Percentiles rank a stretch among this genome's conserved stretches.
phyloP scores from a whole-genome alignment of 2,329 filamentous ascomycete species.

The Aureobasidium mangrovei region DNA sequence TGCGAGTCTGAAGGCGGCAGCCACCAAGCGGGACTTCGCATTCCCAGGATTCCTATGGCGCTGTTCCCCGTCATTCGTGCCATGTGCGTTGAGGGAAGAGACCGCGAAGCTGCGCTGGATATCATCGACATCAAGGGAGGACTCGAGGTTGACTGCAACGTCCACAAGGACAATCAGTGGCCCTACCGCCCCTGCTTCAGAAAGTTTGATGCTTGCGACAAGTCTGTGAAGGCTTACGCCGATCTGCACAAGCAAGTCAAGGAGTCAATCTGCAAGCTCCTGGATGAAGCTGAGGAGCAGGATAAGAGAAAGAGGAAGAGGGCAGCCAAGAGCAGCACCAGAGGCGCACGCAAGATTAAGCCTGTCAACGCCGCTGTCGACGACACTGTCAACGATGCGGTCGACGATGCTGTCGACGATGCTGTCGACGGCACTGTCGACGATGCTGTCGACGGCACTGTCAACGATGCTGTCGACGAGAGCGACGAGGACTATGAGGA shows the following conservation, averaged over 20 bases:
- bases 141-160: neutral
- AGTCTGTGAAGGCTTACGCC: neutral
- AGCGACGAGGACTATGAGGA: no score
- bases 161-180: neutral
- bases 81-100: neutral
- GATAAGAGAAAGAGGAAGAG: neutral
- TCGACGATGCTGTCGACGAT: no score
- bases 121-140: neutral
- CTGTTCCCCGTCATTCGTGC: neutral
- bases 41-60: neutral
- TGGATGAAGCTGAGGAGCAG: neutral
- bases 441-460: no score
- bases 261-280: neutral
- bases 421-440: neutral
- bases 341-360: conserved; percentile 1
- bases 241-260: neutral
- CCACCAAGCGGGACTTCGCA: neutral
- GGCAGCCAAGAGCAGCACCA: neutral
- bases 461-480: no score
- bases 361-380: neutral
- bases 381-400: no score
- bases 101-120: neutral
- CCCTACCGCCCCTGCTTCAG: neutral
- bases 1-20: neutral
- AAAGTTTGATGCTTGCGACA: neutral